These are phyloP conservation scores for Scheffersomyces stambukii DNA, from an alignment of 1,139 yeast genomes.

Conservation along the genomic window DNA sequence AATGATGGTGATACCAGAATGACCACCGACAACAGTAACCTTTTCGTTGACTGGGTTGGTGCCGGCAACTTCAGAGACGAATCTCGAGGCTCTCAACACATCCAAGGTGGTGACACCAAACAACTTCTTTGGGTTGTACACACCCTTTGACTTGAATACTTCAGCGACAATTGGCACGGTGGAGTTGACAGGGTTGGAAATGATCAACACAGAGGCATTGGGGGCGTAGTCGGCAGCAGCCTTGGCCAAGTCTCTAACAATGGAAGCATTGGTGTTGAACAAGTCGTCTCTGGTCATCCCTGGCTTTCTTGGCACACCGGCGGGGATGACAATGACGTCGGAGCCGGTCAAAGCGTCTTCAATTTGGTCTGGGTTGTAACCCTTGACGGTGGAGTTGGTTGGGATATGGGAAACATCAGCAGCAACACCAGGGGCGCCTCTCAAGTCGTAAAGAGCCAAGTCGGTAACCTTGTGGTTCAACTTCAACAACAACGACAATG, in stretches of 20 bases:
- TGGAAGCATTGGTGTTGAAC: slow-evolving; percentile 89
- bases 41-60: slow-evolving; percentile 56
- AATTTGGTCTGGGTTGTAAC: slow-evolving; percentile 62
- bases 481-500: slow-evolving; percentile 80
- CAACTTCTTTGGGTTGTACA: slow-evolving; percentile 73
- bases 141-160: slow-evolving; percentile 70
- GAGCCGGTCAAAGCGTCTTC: slow-evolving; percentile 65
- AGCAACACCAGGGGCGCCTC: slow-evolving; percentile 88
- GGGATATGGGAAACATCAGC: slow-evolving; percentile 89
- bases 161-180: slow-evolving; percentile 92
- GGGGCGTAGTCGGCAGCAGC: slow-evolving; percentile 75
- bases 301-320: slow-evolving; percentile 97
- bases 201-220: slow-evolving; percentile 69
- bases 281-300: slow-evolving; percentile 98
- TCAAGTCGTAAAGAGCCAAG: slow-evolving; percentile 81
- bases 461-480: slow-evolving; percentile 56
- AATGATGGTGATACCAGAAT: slow-evolving; percentile 92
- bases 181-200: slow-evolving; percentile 95
- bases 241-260: slow-evolving; percentile 77
- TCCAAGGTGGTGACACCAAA: slow-evolving; percentile 94
- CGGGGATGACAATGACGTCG: slow-evolving; percentile 84
- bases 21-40: slow-evolving; percentile 93
- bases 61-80: slow-evolving; percentile 55
- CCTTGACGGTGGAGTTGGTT: slow-evolving; percentile 68
- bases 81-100: slow-evolving; percentile 84